Evolutionary conservation across 495 filamentous ascomycete genomes (phyloP), one percentile per base, ranked within the genome.

Genomic region (Aspergillus bridgeri): DNA sequence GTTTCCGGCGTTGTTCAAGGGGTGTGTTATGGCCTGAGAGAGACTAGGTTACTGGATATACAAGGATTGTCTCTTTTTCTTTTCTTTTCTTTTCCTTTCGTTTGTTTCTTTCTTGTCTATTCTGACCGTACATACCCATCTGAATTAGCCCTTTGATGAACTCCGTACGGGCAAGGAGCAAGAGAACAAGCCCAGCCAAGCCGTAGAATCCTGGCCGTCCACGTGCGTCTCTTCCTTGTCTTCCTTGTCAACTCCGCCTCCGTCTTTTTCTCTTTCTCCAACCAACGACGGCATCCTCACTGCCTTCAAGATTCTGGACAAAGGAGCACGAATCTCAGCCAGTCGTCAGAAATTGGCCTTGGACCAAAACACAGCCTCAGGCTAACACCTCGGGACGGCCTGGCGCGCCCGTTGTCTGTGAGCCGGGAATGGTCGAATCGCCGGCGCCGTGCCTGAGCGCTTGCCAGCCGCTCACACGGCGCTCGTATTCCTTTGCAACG

Each of bases 1-100:
- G 62, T 71, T 65, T 51, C 56, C 64, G 74, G 74, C 72, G 74
- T 77, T 77, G 49, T 56, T 59, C 58, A 61, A 60, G 69, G 72
- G 69, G 69, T 69, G 69, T 69, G 60, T 49, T 51, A 58, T 64
- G 73, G 66, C 58, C 58, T 66, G 63, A 61, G 65, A 59, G 55
- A 60, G 68, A 66, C 50, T 64, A 69, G 63, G 66, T 58, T 67
- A 64, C 60, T 70, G 66, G 66, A 65, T 71, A 63, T 66, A 62
- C 54, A 61, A 67, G 54, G 61, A 63, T 58, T 61, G 60, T 58
- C 33, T 38, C 33, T 38, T 38, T 38, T 38, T 15, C 5, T 15
- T 15, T 38, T 38, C 17, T 15, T 3, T 38, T 38, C 17, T 13
- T 15, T 38, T 15, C 1, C 25, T 27, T 4, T 27, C 25, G n/a